Base-by-base conservation (phyloP, 805 yeast species). In the Metschnikowia corniflorae region DNA sequence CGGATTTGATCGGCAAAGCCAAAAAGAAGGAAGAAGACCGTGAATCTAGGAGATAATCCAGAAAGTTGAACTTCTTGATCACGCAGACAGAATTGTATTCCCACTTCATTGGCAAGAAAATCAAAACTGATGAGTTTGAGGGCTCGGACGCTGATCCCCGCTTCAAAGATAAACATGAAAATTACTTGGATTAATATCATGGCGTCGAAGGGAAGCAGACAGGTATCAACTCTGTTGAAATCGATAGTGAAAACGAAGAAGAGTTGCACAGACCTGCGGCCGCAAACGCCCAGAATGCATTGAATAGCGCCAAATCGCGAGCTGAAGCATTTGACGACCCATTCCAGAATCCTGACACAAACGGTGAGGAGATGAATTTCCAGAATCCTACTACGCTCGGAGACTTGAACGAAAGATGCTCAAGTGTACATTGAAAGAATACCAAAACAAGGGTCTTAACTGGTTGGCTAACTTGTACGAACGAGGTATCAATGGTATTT, bases 71-170 rank as follows among this genome's bases (percentile, higher is more conserved):
- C 63, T 93, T 93, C 78, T 76, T 93, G 52, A 82, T 93, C 60
- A 89, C 96, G 13, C 98, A 93, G 65, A 93, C 99, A 1, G 99
- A 93, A 67, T 73, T 93, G 57, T 94, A 93, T 58, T 87, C 96
- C 7, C 98, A 94, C 68, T 93, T 93, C 70, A 89, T 93, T 57
- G 96, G 97, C 42, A 81, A 83, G 49, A 89, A 91, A 57, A 86
- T 89, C 55, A 86, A 85, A 57, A 86, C 95, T 0, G 86, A 79
- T 58, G 94, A 86, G 58, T 61, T 82, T 44, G 95, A 85, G 63
- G 93, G 91, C 27, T 68, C 65, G 3, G 71, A 65, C 44, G 53
- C 68, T 10, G 73, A 68, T 44, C 70, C 71, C 7, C 53, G 47
- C 20, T 42, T 63, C 28, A 29, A 36, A 15, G 37, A 42, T 13